Conservation (phyloP, 352 stramenopile species). For the Globisporangium mamillatum region DNA sequence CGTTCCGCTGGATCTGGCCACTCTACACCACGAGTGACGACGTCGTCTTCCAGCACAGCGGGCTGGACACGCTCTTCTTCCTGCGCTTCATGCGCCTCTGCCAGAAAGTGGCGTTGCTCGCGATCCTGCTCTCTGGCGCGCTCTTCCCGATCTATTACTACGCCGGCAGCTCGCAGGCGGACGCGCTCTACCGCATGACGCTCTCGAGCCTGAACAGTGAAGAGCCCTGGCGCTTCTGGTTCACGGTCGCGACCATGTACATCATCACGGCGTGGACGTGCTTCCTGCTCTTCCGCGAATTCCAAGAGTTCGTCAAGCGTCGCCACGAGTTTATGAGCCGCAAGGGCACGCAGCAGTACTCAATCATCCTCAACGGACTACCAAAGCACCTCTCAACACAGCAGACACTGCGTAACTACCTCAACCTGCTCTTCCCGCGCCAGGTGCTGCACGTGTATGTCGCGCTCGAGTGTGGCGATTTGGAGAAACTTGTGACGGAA, state of each 20-base stretch:
- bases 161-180: constrained; percentile 27
- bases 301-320: constrained; percentile 67
- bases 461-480: constrained; percentile 63
- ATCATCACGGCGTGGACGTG: constrained; percentile 53
- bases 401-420: constrained; percentile 74
- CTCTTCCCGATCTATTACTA: constrained; percentile 85
- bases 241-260: constrained; percentile 69
- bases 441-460: constrained; percentile 72
- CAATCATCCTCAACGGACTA: constrained; percentile 69
- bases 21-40: constrained; percentile 68
- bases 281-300: constrained; percentile 67
- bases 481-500: constrained; percentile 73
- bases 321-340: constrained; percentile 76
- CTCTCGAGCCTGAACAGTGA: constrained; percentile 58
- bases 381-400: constrained; percentile 71
- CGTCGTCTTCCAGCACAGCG: constrained; percentile 60
- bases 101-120: constrained; percentile 64
- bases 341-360: constrained; percentile 70
- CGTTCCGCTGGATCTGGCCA: constrained; percentile 55
- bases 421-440: constrained; percentile 70
- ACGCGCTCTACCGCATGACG: constrained; percentile 63
- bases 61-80: constrained; percentile 81
- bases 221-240: constrained; percentile 60
- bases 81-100: constrained; percentile 69
- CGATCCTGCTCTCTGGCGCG: constrained; percentile 51